These are phyloP conservation scores for Metschnikowia rubicola DNA, from an alignment of 805 yeast species.

Conservation along the genomic window DNA sequence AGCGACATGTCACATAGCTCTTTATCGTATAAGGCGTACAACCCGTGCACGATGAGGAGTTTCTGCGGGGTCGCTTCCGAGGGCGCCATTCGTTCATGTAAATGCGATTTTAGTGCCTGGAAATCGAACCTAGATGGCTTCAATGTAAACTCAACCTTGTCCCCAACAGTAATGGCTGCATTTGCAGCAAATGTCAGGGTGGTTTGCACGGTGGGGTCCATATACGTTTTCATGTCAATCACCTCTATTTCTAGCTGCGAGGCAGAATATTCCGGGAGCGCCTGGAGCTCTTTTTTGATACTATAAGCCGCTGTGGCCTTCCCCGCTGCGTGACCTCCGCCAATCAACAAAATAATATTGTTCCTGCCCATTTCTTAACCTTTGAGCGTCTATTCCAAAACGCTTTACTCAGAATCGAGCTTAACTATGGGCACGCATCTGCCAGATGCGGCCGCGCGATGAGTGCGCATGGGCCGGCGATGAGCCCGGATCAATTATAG, in stretches of 20 bases:
- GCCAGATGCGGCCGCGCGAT: background rate
- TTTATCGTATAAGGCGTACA: slow-evolving; percentile 71
- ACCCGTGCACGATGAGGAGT: slow-evolving; percentile 59
- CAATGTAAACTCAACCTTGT: slow-evolving; percentile 17
- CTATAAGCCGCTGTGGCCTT: slow-evolving; percentile 37
- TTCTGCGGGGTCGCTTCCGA: slow-evolving; percentile 24
- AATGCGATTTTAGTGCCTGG: slow-evolving; percentile 20
- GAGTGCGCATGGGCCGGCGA: slow-evolving; percentile 1
- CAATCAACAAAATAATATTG: slow-evolving; percentile 45
- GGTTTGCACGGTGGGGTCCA: slow-evolving; percentile 15
- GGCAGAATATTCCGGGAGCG: slow-evolving; percentile 11
- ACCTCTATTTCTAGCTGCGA: slow-evolving; percentile 21
- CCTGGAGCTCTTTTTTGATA: slow-evolving; percentile 30
- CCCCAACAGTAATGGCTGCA: slow-evolving; percentile 29
- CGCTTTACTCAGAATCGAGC: background rate
- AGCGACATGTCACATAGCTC: slow-evolving; percentile 53
- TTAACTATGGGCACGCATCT: background rate
- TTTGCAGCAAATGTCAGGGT: slow-evolving; percentile 19
- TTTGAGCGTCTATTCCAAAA: no score
- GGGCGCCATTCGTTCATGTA: slow-evolving; percentile 6
- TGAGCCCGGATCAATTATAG: background rate
- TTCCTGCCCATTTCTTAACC: background rate
- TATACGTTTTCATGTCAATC: slow-evolving; percentile 45
- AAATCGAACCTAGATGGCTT: slow-evolving; percentile 46
- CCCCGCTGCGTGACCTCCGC: slow-evolving; percentile 64